These are phyloP conservation scores for Ogataea philodendri DNA, from an alignment of 805 yeast species.

Conservation along the genomic window DNA sequence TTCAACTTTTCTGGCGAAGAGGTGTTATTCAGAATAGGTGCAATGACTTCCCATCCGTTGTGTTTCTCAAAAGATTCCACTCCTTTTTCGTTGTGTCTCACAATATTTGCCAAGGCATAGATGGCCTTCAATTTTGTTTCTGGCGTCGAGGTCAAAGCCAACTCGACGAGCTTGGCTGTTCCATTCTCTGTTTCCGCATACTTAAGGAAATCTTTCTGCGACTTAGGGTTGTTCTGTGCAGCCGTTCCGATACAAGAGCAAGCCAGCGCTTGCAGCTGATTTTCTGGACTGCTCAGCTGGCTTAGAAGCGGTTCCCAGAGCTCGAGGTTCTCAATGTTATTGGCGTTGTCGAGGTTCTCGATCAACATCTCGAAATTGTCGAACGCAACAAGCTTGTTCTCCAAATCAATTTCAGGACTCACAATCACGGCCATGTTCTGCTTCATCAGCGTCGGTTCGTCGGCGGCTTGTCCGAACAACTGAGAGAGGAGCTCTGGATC, in stretches of 20 bases:
- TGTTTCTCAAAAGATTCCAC: conserved; percentile 51
- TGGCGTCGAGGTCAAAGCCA: conserved; percentile 34
- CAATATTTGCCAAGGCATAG: conserved; percentile 71
- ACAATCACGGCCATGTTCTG: conserved; percentile 63
- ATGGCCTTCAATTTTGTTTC: conserved; percentile 59
- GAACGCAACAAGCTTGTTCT: conserved; percentile 68
- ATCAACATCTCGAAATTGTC: conserved; percentile 93
- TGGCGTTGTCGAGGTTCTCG: conserved; percentile 92
- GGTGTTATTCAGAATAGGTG: conserved; percentile 22
- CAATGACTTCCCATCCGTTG: conserved; percentile 63
- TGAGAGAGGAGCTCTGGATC: conserved; percentile 79
- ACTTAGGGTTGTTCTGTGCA: conserved; percentile 80
- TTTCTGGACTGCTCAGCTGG: conserved; percentile 45
- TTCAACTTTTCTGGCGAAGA: conserved; percentile 39
- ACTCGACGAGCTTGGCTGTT: conserved; percentile 41
- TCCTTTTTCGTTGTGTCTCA: conserved; percentile 65
- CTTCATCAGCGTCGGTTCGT: conserved; percentile 86
- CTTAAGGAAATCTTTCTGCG: conserved; percentile 65
- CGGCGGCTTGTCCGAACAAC: conserved; percentile 71
- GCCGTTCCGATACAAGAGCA: conserved; percentile 85
- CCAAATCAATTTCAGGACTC: conserved; percentile 57
- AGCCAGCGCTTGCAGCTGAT: conserved; percentile 52
- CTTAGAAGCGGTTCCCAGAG: conserved; percentile 75
- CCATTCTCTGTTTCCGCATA: conserved; percentile 43
- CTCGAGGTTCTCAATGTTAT: conserved; percentile 78